Evolutionary conservation across 345 rosid species (phyloP), one percentile per base, ranked within the genome.

Genomic region (Abelmoschus esculentus): DNA sequence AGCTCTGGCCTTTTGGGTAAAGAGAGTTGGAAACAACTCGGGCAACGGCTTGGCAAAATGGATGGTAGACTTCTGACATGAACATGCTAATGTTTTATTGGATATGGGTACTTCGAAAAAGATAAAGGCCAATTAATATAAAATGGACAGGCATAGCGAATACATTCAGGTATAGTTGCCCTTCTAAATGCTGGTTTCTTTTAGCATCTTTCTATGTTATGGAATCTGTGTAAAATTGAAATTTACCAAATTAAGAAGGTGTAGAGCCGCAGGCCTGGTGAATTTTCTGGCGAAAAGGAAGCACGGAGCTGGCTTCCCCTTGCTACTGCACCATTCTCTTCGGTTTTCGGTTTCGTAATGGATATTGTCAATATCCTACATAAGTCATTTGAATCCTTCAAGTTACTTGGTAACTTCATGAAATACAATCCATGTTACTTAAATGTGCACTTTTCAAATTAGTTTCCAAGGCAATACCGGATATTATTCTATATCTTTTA

Each of bases 221-320:
- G 29, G 9, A 2, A 49, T 5, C 31, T 3, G 32, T 14, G 65
- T 34, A 28, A 71, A 72, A 28, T 34, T 36, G 6, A 55, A 70
- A 62, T 75, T 80, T 80, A 90, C 98, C 80, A 82, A 77, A 17
- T 78, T 78, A 61, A 89, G 91, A 64, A 89, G 96, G 66, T 86
- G 88, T 68, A 95, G 79, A 36, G 99, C 97, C 29, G 96, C 91
- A 4, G 97, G 91, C 29, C 93, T 84, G 19, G 96, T 95, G 78
- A 95, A 95, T 80, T 95, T 95, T 82, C 99, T 84, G 2, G 97
- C 97, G 67, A 95, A 95, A 65, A 91, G 99, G 75, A 95, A 95
- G 80, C 97, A 91, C 0, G 75, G 76, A 4, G 96, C 79, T 29
- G 96, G 93, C 67, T 87, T 87, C 59, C 93, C 96, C 76, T 90